These are phyloP conservation scores for Rauvolfia tetraphylla DNA, from an alignment of 257 asterid species.

Conservation along the genomic window DNA sequence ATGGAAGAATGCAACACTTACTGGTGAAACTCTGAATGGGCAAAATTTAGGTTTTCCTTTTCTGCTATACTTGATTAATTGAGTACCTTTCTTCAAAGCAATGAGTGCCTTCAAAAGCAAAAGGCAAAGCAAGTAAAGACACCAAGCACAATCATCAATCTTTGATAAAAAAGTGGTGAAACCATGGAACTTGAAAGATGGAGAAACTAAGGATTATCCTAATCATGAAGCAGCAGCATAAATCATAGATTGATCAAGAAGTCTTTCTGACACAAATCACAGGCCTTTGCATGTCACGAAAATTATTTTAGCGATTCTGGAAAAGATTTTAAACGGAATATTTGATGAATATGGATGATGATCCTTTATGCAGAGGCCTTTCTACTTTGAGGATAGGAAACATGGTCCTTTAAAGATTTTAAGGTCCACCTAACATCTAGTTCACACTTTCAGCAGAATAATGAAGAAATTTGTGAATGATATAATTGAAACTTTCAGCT, in stretches of 20 bases:
- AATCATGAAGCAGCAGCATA: conserved; percentile 4
- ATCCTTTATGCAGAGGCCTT: neutral
- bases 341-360: neutral
- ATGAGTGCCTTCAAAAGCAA: conserved; percentile 57
- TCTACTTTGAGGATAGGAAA: neutral
- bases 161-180: neutral
- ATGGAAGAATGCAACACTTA: conserved; percentile 35
- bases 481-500: neutral
- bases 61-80: conserved; percentile 86
- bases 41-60: conserved; percentile 96
- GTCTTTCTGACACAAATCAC: neutral
- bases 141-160: neutral
- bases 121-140: conserved; percentile 16
- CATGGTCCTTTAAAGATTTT: neutral
- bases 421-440: neutral
- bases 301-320: no score
- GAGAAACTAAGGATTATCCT: neutral
- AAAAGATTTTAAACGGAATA: no score
- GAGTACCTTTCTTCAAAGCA: conserved; percentile 93
- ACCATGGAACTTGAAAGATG: neutral
- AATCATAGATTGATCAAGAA: neutral
- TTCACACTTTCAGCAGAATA: neutral
- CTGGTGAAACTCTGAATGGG: conserved; percentile 86
- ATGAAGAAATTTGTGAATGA: neutral
- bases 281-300: neutral